Evolutionary conservation across 495 filamentous ascomycete species (phyloP).

Genomic region (Rhypophila decipiens): DNA sequence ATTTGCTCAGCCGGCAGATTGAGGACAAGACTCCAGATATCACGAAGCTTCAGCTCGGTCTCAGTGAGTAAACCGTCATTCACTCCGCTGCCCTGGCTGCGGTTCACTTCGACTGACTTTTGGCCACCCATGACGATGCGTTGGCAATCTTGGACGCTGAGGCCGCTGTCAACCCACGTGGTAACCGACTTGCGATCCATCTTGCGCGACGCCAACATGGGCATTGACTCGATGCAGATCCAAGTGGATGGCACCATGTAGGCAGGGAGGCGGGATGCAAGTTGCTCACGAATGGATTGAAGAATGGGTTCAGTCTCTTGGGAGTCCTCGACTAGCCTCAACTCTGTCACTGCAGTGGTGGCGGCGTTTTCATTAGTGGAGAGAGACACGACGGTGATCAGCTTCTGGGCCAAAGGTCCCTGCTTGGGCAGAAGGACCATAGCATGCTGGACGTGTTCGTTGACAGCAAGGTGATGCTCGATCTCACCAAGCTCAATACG

Average conservation of each 20-base stretch:
- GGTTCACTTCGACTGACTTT: no score
- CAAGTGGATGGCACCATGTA: constrained; percentile 50
- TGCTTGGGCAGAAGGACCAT: constrained; percentile 42
- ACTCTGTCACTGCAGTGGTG: background rate
- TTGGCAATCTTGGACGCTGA: constrained; percentile 11
- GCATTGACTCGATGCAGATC: constrained; percentile 12
- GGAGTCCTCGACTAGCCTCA: constrained; percentile 1
- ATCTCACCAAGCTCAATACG: constrained; percentile 44
- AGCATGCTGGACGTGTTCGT: constrained; percentile 25
- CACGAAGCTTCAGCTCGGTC: constrained; percentile 15
- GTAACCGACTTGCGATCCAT: constrained; percentile 18
- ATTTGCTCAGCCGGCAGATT: constrained; percentile 26
- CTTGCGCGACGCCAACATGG: constrained; percentile 17
- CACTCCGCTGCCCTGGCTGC: no score
- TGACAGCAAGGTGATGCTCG: constrained; percentile 38
- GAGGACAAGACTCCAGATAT: constrained; percentile 20
- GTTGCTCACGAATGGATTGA: constrained; percentile 3
- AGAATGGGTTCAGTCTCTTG: constrained; percentile 3
- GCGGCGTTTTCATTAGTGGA: background rate
- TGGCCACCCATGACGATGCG: constrained; percentile 8
- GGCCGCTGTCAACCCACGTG: constrained; percentile 14
- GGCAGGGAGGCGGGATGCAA: constrained; percentile 9
- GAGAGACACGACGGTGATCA: constrained; percentile 28
- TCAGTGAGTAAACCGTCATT: constrained; percentile 2
- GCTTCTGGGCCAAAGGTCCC: constrained; percentile 31